These are phyloP conservation scores for Aciculosporium take DNA, from an alignment of 2,329 filamentous ascomycete species.

Conservation along the genomic window DNA sequence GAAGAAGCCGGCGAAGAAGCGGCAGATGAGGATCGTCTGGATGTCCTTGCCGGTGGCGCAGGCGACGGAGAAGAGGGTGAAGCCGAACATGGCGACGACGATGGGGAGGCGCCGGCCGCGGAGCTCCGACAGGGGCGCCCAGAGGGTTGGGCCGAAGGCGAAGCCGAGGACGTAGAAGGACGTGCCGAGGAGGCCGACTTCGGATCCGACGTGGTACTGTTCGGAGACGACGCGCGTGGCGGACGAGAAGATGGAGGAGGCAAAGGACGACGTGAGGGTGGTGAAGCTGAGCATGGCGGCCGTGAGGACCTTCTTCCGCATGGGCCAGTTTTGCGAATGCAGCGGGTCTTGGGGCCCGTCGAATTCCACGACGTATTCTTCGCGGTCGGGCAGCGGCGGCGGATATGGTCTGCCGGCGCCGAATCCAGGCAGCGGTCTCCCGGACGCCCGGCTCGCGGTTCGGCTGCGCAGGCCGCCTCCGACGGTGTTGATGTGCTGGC, in stretches of 20 bases:
- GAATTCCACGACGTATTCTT: conserved; percentile 75
- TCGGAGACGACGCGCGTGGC: conserved; percentile 43
- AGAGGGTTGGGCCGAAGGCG: conserved; percentile 56
- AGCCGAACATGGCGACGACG: conserved; percentile 49
- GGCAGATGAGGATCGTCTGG: conserved; percentile 53
- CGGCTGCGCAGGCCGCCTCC: conserved; percentile 31
- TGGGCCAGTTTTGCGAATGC: conserved; percentile 77
- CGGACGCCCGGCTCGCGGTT: conserved; percentile 31
- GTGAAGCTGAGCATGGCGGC: conserved; percentile 58
- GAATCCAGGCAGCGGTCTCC: conserved; percentile 50
- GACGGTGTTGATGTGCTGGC: conserved; percentile 61
- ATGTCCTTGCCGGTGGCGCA: conserved; percentile 53
- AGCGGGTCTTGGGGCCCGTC: conserved; percentile 70
- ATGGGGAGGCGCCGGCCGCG: conserved; percentile 51
- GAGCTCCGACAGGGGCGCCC: conserved; percentile 60
- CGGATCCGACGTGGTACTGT: conserved; percentile 44
- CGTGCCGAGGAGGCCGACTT: conserved; percentile 51
- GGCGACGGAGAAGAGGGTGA: conserved; percentile 53
- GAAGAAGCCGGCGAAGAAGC: conserved; percentile 62
- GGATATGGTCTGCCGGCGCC: conserved; percentile 64
- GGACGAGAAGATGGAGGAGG: conserved; percentile 60
- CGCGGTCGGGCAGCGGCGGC: conserved; percentile 51
- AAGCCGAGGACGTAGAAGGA: conserved; percentile 60
- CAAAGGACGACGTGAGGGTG: conserved; percentile 57
- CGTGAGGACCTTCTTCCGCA: conserved; percentile 61